phyloP scores from a whole-genome alignment of 75 land plant genomes.

The Selaginella tamariscina region DNA sequence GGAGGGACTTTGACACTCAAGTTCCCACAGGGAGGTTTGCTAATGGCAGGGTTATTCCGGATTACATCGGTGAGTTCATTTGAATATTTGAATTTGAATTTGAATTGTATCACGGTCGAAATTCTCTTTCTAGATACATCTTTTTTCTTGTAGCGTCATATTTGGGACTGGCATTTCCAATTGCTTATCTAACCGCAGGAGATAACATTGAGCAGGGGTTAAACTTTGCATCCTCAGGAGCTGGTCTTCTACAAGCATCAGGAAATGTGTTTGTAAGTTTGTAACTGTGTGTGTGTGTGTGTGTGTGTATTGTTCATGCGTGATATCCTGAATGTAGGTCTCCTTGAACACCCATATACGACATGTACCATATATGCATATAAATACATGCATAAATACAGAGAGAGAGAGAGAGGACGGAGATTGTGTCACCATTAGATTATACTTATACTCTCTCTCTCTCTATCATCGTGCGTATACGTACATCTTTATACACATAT shows the following conservation, averaged over 20 bases:
- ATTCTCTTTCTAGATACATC: neutral
- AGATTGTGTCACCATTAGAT: no score
- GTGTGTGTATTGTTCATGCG: neutral
- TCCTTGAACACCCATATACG: no score
- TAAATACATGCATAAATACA: no score
- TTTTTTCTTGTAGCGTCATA: conserved; percentile 10
- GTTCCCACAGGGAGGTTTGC: neutral
- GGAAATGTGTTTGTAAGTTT: neutral
- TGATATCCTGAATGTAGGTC: neutral
- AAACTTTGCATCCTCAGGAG: conserved; percentile 18
- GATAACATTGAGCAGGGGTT: conserved; percentile 17
- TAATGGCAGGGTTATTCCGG: neutral
- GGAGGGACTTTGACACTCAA: neutral
- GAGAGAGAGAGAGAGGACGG: no score
- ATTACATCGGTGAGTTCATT: neutral
- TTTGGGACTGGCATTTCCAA: conserved; percentile 11
- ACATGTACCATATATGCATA: no score
- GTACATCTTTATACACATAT: no score
- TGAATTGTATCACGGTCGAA: neutral
- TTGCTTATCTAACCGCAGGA: conserved; percentile 12
- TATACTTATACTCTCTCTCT: no score
- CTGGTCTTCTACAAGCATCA: conserved; percentile 13
- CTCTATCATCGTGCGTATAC: no score
- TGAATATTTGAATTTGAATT: no score
- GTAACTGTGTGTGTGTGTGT: neutral